Evolutionary conservation across 2,329 filamentous ascomycete genomes (phyloP), one percentile per base, ranked within the genome.

Genomic region (Trichoderma lentiforme): DNA sequence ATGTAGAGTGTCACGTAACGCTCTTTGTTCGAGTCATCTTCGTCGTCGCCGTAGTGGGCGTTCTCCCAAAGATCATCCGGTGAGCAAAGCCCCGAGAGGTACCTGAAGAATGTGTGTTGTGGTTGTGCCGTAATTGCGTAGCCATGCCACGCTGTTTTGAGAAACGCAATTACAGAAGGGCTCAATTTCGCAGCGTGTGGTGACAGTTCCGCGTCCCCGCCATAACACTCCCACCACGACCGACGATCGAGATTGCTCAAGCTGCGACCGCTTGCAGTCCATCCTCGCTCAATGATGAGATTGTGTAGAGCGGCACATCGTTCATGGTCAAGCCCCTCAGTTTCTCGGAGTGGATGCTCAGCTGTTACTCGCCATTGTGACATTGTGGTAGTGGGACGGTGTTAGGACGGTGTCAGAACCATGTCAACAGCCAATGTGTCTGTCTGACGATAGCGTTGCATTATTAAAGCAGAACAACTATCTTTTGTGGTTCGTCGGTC

Each of bases 221-320:
- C 67, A 28, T 70, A 28, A 58, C 67, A 70, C 39, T 70, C 67
- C 67, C 67, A 70, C 67, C 67, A 70, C 7, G 67, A 28, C 36
- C 57, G 57, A 14, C 39, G 39, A n/a, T 70, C 57, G 8, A 70
- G 58, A 53, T 62, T 9, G 26, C n/a, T 36, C n/a, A 62, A 21
- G 67, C 30, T 70, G 67, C 57, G 67, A 12, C 67, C 67, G 67
- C 67, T 70, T 62, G 28, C 57, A 26, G 28, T 70, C 67, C 67
- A 70, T 53, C 67, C 67, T 53, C 39, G 57, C 57, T 70, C 67
- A 53, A 70, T 14, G 21, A 70, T 70, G 39, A 70, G 67, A 51
- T 70, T 70, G 57, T 70, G 67, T 14, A 70, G 67, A 53, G 67
- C 67, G 6, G 67, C 67, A 28, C 67, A 70, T 53, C 67, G 67